These are phyloP conservation scores for Brasilioporus rufonigricans DNA, from an alignment of 768 basidiomycete species.

Conservation along the genomic window DNA sequence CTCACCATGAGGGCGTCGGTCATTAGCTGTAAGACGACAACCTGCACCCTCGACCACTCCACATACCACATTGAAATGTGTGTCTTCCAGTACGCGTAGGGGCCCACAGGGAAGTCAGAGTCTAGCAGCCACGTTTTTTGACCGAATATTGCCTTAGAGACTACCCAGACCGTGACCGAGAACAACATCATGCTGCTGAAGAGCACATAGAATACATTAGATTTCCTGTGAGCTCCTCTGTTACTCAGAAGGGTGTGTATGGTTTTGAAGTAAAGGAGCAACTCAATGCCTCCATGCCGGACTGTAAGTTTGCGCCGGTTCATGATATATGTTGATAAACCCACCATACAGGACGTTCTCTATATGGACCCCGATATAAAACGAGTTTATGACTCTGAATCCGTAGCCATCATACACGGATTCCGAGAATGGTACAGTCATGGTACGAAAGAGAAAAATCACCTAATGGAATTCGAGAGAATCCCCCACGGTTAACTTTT, in stretches of 20 bases:
- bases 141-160: background rate
- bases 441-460: background rate
- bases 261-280: slow-evolving; percentile 25
- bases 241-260: slow-evolving; percentile 12
- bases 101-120: background rate
- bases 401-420: background rate
- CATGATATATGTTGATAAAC: background rate
- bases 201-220: background rate
- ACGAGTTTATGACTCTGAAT: slow-evolving; percentile 11
- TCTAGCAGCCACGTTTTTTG: background rate
- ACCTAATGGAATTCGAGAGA: background rate
- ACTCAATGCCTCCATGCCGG: slow-evolving; percentile 16
- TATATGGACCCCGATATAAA: slow-evolving; percentile 19
- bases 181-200: slow-evolving; percentile 24
- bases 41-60: slow-evolving; percentile 15
- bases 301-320: background rate
- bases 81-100: background rate
- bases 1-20: slow-evolving; percentile 18
- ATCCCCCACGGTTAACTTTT: background rate
- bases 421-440: background rate
- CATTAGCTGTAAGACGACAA: background rate
- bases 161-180: slow-evolving; percentile 32
- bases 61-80: slow-evolving; percentile 24
- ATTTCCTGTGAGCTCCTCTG: background rate
- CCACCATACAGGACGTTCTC: slow-evolving; percentile 23